phyloP scores from a whole-genome alignment of 163 green algal genomes.

The Scenedesmus sp. region DNA sequence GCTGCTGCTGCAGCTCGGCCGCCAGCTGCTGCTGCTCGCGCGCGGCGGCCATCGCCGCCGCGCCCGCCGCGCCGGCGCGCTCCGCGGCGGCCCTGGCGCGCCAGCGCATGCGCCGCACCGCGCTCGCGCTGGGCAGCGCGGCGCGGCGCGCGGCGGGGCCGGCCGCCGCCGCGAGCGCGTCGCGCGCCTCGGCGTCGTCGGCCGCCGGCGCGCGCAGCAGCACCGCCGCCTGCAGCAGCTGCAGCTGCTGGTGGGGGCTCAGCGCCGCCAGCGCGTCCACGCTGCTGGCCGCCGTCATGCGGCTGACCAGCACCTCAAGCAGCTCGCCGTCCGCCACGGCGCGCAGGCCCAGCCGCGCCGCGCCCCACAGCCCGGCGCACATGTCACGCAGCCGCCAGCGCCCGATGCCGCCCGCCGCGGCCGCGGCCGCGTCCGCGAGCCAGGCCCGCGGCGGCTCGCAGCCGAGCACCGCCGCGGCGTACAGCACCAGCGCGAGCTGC shows the following conservation, averaged over 20 bases:
- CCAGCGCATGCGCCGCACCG: conserved; percentile 21
- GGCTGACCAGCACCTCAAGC: conserved; percentile 25
- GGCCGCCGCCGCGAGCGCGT: neutral
- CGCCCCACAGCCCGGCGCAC: conserved; percentile 31
- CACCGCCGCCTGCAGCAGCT: conserved; percentile 32
- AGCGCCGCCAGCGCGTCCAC: conserved; percentile 1
- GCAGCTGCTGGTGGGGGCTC: conserved; percentile 6
- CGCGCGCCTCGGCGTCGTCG: neutral
- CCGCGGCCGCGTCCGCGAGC: neutral
- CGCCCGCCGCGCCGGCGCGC: neutral
- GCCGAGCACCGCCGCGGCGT: neutral
- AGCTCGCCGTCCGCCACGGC: conserved; percentile 30
- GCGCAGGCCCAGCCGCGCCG: conserved; percentile 20
- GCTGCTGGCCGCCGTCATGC: neutral
- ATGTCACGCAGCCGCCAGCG: conserved; percentile 15
- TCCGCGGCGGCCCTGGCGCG: neutral
- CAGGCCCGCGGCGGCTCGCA: neutral
- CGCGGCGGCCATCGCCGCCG: neutral
- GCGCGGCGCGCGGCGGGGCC: conserved; percentile 4
- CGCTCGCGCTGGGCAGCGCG: conserved; percentile 9
- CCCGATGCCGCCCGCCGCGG: neutral
- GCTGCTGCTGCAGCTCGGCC: conserved; percentile 15
- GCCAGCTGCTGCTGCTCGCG: conserved; percentile 1
- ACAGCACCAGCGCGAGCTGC: conserved; percentile 30
- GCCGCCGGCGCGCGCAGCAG: conserved; percentile 9